These are phyloP conservation scores for Dothistroma pini DNA, from an alignment of 2,329 filamentous ascomycete genomes.

Conservation along the genomic window DNA sequence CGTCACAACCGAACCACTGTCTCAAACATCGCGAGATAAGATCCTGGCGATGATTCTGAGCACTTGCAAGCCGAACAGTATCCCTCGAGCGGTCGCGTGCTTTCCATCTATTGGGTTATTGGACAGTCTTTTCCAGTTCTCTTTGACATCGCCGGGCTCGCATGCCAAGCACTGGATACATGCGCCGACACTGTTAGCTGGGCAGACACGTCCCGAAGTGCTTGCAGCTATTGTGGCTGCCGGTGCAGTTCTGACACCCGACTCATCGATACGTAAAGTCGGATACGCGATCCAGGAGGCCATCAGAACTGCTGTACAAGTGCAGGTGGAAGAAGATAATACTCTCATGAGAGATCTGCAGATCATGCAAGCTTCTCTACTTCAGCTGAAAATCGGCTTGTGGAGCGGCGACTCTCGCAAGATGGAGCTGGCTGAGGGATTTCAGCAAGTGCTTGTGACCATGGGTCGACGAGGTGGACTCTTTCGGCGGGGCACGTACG, in stretches of 20 bases:
- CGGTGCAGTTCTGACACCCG: constrained; percentile 58
- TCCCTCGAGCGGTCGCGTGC: constrained; percentile 53
- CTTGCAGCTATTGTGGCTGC: constrained; percentile 57
- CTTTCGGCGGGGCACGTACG: constrained; percentile 50
- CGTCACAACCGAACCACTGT: constrained; percentile 41
- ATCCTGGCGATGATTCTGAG: constrained; percentile 62
- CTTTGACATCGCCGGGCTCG: constrained; percentile 54
- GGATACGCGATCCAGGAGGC: constrained; percentile 53
- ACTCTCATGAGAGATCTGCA: constrained; percentile 50
- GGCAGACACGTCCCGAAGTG: constrained; percentile 56
- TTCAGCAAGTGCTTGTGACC: constrained; percentile 52
- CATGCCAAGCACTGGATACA: constrained; percentile 61
- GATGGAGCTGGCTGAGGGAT: constrained; percentile 58
- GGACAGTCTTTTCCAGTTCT: constrained; percentile 60
- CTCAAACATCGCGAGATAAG: constrained; percentile 50
- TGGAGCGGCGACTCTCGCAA: constrained; percentile 59
- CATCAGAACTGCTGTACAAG: constrained; percentile 39
- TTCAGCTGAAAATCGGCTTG: constrained; percentile 52
- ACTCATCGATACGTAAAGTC: constrained; percentile 58
- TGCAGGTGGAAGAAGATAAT: constrained; percentile 50
- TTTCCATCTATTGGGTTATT: constrained; percentile 61
- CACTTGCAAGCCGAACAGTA: constrained; percentile 52
- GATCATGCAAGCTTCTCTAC: constrained; percentile 49
- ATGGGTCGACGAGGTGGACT: constrained; percentile 55
- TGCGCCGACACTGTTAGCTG: constrained; percentile 56